These are phyloP conservation scores for Epipyxis sp. DNA, from an alignment of 108 stramenopile species.

Conservation along the genomic window DNA sequence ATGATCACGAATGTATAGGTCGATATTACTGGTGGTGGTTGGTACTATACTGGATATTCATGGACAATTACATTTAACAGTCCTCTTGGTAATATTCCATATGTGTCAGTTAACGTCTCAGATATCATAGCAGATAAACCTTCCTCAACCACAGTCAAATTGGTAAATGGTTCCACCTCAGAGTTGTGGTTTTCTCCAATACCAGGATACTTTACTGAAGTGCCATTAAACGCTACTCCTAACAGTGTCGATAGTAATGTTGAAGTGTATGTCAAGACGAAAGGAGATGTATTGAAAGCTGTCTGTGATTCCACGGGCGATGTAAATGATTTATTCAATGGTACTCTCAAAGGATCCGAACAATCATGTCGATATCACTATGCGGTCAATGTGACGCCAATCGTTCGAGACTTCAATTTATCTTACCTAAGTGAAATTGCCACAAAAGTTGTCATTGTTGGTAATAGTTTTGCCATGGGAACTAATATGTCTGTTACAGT, in stretches of 20 bases:
- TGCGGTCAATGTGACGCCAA: background rate
- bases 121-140: background rate
- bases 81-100: constrained; percentile 7
- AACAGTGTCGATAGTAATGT: constrained; percentile 2
- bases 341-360: background rate
- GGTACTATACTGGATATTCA: background rate
- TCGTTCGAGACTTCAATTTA: background rate
- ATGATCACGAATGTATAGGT: no score
- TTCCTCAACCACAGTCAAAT: no score
- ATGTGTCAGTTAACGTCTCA: background rate
- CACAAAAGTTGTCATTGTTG: background rate
- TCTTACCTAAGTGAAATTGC: background rate
- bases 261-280: background rate
- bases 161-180: background rate
- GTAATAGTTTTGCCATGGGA: background rate
- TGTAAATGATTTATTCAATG: background rate
- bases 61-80: constrained; percentile 8
- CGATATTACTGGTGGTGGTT: constrained; percentile 12
- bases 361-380: background rate
- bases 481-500: constrained; percentile 1
- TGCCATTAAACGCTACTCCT: background rate
- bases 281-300: background rate
- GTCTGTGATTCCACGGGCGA: background rate
- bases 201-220: background rate
- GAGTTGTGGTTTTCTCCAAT: constrained; percentile 5